phyloP scores from a whole-genome alignment of 2,329 filamentous ascomycete species.

The Diaporthe amygdali region DNA sequence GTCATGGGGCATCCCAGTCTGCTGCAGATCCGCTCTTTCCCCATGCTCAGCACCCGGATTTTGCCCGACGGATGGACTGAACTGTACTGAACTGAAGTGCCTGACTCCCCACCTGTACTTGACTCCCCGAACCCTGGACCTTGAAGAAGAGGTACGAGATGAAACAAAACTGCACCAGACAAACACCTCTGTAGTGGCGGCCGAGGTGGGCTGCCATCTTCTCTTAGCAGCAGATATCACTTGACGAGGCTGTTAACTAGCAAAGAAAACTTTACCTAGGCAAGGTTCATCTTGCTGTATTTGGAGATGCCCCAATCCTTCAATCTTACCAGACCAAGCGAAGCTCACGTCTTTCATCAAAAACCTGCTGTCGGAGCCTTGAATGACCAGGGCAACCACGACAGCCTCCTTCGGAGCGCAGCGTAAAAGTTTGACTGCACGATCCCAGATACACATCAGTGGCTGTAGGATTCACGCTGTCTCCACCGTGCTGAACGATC shows the following conservation, averaged over 20 bases:
- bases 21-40: neutral
- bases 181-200: neutral
- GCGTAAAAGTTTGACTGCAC: too few species aligned
- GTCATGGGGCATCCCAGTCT: neutral
- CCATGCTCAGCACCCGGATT: neutral
- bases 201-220: neutral
- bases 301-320: neutral
- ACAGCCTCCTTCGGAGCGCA: neutral
- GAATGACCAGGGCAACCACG: neutral
- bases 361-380: neutral
- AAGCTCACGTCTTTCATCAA: neutral
- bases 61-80: neutral
- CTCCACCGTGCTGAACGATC: neutral
- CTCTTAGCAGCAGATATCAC: neutral
- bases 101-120: too few species aligned
- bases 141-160: neutral
- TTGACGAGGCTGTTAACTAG: neutral
- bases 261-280: too few species aligned
- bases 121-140: neutral
- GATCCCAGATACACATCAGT: neutral
- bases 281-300: too few species aligned
- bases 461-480: neutral
- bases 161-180: neutral
- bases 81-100: too few species aligned
- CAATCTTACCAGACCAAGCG: neutral